Conservation (phyloP, 2,329 filamentous ascomycete genomes). For the Dothideomycetes sp. region DNA sequence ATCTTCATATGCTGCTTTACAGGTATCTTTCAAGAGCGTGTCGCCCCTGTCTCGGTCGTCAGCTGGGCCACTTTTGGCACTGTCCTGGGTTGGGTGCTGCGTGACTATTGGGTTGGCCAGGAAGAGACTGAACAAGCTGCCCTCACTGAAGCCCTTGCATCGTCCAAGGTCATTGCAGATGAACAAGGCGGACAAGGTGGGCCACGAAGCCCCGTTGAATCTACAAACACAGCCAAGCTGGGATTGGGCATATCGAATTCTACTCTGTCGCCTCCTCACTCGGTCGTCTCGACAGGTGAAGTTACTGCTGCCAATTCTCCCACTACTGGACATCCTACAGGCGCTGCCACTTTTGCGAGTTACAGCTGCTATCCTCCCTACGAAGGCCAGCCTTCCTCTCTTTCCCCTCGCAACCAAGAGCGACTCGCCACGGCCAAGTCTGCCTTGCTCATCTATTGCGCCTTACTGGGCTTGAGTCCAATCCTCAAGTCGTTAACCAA, state of each 20-base stretch:
- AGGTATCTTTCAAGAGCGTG: slow-evolving; percentile 74
- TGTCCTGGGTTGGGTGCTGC: slow-evolving; percentile 78
- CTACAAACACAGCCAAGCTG: slow-evolving; percentile 14
- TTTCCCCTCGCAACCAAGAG: slow-evolving; percentile 50
- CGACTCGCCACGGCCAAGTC: slow-evolving; percentile 80
- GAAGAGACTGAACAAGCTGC: slow-evolving; percentile 44
- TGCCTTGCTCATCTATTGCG: slow-evolving; percentile 84
- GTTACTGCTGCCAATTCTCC: slow-evolving; percentile 15
- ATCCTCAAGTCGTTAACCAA: slow-evolving; percentile 94
- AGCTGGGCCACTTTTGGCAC: slow-evolving; percentile 76
- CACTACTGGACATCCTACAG: slow-evolving; percentile 18
- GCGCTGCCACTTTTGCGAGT: slow-evolving; percentile 36
- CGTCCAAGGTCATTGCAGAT: slow-evolving; percentile 10
- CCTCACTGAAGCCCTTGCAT: slow-evolving; percentile 18
- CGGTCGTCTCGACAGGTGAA: background rate
- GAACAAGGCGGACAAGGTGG: background rate
- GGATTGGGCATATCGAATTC: slow-evolving; percentile 14
- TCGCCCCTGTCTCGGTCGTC: slow-evolving; percentile 85
- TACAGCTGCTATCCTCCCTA: slow-evolving; percentile 28
- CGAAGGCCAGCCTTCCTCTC: slow-evolving; percentile 24
- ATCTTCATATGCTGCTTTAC: slow-evolving; percentile 94
- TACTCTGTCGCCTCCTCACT: background rate
- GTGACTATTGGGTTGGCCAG: slow-evolving; percentile 82
- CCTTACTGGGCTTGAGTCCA: slow-evolving; percentile 80
- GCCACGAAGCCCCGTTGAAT: slow-evolving; percentile 1